Base-by-base conservation (phyloP, 2,329 filamentous ascomycete genomes). In the Mycosphaerella sp. region DNA sequence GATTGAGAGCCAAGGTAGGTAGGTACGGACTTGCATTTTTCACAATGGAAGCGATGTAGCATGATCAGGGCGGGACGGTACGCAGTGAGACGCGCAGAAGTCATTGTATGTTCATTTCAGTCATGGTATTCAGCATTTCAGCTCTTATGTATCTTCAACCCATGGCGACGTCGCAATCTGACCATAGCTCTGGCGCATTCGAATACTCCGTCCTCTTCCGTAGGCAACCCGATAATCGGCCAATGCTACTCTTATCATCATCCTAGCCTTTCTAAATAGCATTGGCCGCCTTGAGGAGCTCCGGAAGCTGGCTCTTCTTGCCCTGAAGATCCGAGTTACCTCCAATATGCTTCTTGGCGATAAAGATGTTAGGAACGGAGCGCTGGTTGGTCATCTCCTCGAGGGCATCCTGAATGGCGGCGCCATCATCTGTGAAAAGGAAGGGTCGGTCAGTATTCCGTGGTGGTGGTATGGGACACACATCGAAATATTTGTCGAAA, bases 321-420 rank as follows among this genome's bases (percentile, higher is more conserved):
- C 75, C 78, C 75, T 91, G 85, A 60, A 95, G 73, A 65, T 93
- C 92, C 23, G 89, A 95, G 82, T 97, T 97, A 64, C 93, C 93
- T 60, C 93, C 93, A 71, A 98, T 95, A 75, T 96, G 92, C 78
- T 95, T 77, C 76, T 90, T 76, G 65, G 76, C 76, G 74, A 98
- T 97, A 79, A 87, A 97, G 76, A 95, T 87, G 78, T 97, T 97
- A 66, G 93, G 93, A 5, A 98, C 93, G 66, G 88, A 92, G 67
- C 84, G 80, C 80, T 98, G 93, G 71, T 81, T 79, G 54, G 84
- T 89, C 66, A 97, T 81, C 60, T 92, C 80, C 63, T 81, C 73
- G 57, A 98, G 87, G 26, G 90, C 89, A 61, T 83, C 78, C 78
- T 98, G 93, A 67, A 98, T 82, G 10, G 78, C 90, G 62, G 75